Conservation (phyloP, 768 basidiomycete genomes). For the Coprinellus micaceus region DNA sequence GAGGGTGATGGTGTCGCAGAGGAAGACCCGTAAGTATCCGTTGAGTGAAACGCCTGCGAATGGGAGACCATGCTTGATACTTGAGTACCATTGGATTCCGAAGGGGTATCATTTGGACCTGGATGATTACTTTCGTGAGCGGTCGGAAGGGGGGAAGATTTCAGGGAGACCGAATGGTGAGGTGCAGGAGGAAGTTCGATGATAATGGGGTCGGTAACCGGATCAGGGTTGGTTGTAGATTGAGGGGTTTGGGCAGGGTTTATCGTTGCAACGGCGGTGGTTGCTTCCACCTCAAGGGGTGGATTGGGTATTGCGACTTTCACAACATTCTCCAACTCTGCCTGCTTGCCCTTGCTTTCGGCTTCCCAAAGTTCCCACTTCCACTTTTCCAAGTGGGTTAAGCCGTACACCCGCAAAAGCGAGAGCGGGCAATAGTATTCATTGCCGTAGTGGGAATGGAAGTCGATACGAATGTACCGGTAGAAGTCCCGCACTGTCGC, state of each 20-base stretch:
- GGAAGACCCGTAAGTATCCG: constrained; percentile 9
- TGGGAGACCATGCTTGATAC: not conserved
- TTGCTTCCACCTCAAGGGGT: too few species aligned
- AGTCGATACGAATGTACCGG: constrained; percentile 91
- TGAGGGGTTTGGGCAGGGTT: too few species aligned
- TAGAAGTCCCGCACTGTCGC: constrained; percentile 79
- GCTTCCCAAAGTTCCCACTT: constrained; percentile 86
- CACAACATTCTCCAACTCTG: constrained; percentile 30
- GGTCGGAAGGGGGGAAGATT: too few species aligned
- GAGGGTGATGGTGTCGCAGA: constrained; percentile 3
- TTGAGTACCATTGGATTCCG: not conserved
- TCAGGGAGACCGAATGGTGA: too few species aligned
- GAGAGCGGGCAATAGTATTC: constrained; percentile 97
- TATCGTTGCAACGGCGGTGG: too few species aligned
- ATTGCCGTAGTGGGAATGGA: constrained; percentile 87
- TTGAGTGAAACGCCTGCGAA: constrained; percentile 9
- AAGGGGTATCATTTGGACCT: not conserved
- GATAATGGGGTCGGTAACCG: too few species aligned
- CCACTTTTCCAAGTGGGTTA: constrained; percentile 95
- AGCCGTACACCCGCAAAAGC: constrained; percentile 88
- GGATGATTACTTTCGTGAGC: too few species aligned
- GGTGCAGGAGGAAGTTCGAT: too few species aligned
- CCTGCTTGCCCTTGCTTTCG: constrained; percentile 53
- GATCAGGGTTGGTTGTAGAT: too few species aligned
- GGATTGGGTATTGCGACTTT: constrained; percentile 12